Base-by-base conservation (phyloP, 2,329 filamentous ascomycete genomes). In the Boeremia exigua region DNA sequence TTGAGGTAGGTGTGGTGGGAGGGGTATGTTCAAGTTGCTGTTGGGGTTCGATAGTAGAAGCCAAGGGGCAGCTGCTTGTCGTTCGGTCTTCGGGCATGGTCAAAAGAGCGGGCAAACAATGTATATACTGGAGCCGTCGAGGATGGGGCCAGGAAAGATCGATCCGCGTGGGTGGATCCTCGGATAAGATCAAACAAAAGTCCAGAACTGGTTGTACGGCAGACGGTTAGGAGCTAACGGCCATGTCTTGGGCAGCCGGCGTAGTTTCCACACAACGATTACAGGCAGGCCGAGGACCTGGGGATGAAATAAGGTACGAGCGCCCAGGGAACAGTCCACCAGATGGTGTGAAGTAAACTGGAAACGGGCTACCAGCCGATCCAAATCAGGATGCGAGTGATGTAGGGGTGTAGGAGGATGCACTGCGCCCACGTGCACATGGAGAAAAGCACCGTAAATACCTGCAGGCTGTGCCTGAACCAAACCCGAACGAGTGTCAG, bases 391-490 rank as follows among this genome's bases (percentile, higher is more conserved):
- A 60, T 59, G 66, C 65, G 65, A 63, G 66, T 58, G 61, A 68
- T 62, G 63, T 62, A 66, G 65, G 63, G 61, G 67, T 66, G 57
- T n/a, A 45, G 27, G 25, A 48, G 52, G 42, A 60, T 60, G 60
- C 62, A 68, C 71, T 73, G 69, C 72, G 69, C 68, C 68, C 58
- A 54, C 59, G 56, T 62, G 56, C 52, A 53, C 58, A 66, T 67
- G 62, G 63, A 64, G 65, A 66, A 57, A 63, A 62, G 58, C 59
- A 67, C 71, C 69, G 69, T 66, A 75, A 75, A 75, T 73, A 73
- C 65, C 67, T 69, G 62, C 64, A 67, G 73, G 73, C 72, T 73
- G 73, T 75, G 73, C 65, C 65, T 73, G 67, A 64, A 64, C 70
- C 68, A 69, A 67, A 58, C 63, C 59, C 47, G 58, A 60, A 65